These are phyloP conservation scores for Caryopteris hybrid DNA, from an alignment of 305 asterid species.

Conservation along the genomic window DNA sequence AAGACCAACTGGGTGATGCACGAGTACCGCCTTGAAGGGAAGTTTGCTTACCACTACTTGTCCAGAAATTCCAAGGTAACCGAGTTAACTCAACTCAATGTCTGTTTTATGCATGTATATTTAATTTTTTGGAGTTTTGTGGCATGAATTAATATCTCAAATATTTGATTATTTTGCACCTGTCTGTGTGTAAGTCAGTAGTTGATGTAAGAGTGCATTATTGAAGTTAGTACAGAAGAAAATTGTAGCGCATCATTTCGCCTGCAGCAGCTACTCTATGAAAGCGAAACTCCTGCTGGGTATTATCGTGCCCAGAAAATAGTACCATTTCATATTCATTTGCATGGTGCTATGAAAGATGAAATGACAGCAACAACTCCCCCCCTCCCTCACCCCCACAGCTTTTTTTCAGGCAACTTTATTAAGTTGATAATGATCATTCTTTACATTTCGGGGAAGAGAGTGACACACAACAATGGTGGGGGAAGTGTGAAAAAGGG, in stretches of 20 bases:
- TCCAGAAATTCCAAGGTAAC: conserved; percentile 71
- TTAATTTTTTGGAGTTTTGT: too few relatives aligned
- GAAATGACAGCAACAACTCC: conserved; percentile 7
- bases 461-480: too few relatives aligned
- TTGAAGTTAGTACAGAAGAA: neutral
- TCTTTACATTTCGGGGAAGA: too few relatives aligned
- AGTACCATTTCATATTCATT: conserved; percentile 7
- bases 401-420: neutral
- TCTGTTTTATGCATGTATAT: too few relatives aligned
- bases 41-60: conserved; percentile 69
- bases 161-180: too few relatives aligned
- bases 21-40: conserved; percentile 90
- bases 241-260: too few relatives aligned
- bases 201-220: neutral
- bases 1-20: conserved; percentile 97
- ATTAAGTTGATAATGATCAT: too few relatives aligned
- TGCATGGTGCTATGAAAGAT: conserved; percentile 21
- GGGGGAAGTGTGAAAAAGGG: too few relatives aligned
- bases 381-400: neutral
- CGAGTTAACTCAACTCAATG: too few relatives aligned
- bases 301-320: too few relatives aligned
- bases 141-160: too few relatives aligned
- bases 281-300: neutral
- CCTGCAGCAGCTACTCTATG: too few relatives aligned
- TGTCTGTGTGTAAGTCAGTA: neutral